Evolutionary conservation across 2,329 filamentous ascomycete genomes (phyloP).

Genomic region (Trichophyton benhamiae): DNA sequence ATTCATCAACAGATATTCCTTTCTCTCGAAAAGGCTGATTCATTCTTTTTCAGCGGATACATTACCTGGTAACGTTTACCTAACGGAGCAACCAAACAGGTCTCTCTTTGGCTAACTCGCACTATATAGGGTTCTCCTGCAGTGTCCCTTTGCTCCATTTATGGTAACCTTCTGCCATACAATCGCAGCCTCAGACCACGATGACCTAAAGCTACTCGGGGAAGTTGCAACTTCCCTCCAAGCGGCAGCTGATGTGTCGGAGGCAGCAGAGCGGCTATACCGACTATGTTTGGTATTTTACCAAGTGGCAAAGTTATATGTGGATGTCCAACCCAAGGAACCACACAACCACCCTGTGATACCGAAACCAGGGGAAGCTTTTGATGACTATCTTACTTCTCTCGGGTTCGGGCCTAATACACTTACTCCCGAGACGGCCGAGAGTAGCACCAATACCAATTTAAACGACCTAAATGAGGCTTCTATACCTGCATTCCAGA

Average conservation of each 20-base stretch:
- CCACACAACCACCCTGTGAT: conserved; percentile 29
- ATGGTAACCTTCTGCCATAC: conserved; percentile 39
- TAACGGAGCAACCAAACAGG: background rate
- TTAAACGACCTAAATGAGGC: background rate
- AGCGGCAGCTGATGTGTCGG: conserved; percentile 41
- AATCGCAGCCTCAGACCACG: conserved; percentile 40
- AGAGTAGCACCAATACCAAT: conserved; percentile 1
- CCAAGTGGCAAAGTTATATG: conserved; percentile 49
- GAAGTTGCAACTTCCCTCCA: conserved; percentile 47
- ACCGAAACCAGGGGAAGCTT: conserved; percentile 39
- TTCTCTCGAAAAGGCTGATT: conserved; percentile 19
- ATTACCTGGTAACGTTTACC: conserved; percentile 23
- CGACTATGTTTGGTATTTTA: conserved; percentile 51
- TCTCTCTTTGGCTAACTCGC: background rate
- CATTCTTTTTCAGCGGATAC: conserved; percentile 23
- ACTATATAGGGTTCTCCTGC: conserved; percentile 24
- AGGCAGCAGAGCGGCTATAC: conserved; percentile 49
- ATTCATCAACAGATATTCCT: conserved; percentile 22
- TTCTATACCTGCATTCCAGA: background rate
- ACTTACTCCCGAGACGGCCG: conserved; percentile 6
- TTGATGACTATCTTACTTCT: conserved; percentile 53
- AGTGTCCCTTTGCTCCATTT: conserved; percentile 40
- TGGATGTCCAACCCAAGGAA: conserved; percentile 41
- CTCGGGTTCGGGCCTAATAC: conserved; percentile 45
- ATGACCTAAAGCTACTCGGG: conserved; percentile 44